These are phyloP conservation scores for Cucurbita maxima DNA, from an alignment of 306 rosid genomes.

Conservation along the genomic window DNA sequence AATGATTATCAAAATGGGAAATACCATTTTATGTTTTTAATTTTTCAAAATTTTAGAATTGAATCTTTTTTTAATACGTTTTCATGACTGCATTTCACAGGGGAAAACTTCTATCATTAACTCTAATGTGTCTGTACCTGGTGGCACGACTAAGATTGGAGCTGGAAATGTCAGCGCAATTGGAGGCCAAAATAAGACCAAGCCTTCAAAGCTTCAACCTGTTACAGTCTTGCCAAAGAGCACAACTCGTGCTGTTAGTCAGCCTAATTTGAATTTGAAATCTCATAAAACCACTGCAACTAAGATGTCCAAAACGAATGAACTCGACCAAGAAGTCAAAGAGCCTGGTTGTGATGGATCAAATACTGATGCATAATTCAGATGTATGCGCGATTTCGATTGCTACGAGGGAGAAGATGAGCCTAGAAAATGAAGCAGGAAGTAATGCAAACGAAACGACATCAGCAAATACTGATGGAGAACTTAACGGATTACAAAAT, in stretches of 20 bases:
- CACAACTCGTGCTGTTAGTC: conserved; percentile 16
- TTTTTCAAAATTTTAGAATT: not conserved
- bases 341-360: not conserved
- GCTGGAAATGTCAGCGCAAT: conserved; percentile 22
- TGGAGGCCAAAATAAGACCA: conserved; percentile 33
- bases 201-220: conserved; percentile 37
- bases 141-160: conserved; percentile 40
- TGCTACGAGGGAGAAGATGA: not conserved
- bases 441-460: not conserved
- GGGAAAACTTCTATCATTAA: conserved; percentile 35
- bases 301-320: not conserved
- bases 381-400: not conserved
- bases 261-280: not conserved
- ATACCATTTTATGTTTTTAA: not conserved
- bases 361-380: not conserved
- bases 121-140: conserved; percentile 25
- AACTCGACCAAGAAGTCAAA: not conserved
- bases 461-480: not conserved
- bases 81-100: conserved; percentile 21
- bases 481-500: not conserved
- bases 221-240: conserved; percentile 19
- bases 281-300: not conserved
- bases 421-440: not conserved
- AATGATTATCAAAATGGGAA: too few species aligned
- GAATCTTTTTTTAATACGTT: not conserved